Evolutionary conservation across 169 alveolate genomes (phyloP).

Genomic region (Eimeria maxima): DNA sequence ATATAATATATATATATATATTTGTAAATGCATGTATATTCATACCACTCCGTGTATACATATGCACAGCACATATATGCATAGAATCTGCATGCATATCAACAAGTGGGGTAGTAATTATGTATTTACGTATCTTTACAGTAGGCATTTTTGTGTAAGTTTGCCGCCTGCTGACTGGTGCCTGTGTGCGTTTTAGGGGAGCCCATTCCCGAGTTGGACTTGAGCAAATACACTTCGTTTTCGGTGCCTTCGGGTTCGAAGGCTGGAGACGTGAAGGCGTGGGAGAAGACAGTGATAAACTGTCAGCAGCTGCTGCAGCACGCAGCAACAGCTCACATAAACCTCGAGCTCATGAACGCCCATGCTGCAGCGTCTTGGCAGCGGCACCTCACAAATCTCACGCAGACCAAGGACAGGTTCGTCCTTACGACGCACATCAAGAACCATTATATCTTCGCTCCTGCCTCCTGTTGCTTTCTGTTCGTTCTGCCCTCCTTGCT

Average conservation of each 20-base stretch:
- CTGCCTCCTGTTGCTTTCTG: not conserved
- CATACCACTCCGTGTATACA: not conserved
- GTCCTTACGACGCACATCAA: not conserved
- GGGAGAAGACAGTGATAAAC: conserved; percentile 28
- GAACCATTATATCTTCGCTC: not conserved
- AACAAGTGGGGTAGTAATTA: too few species aligned
- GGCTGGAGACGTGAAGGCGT: conserved; percentile 30
- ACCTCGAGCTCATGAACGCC: conserved; percentile 51
- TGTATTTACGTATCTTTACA: too few species aligned
- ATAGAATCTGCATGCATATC: not conserved
- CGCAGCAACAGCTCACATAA: conserved; percentile 44
- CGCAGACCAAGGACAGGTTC: conserved; percentile 29
- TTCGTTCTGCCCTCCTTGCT: not conserved
- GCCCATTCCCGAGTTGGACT: conserved; percentile 50
- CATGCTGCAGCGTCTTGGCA: conserved; percentile 57
- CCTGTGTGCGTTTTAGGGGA: not conserved
- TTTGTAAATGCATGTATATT: not conserved
- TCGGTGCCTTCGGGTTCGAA: conserved; percentile 42
- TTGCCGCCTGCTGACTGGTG: not conserved
- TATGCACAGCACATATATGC: not conserved
- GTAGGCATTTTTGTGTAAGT: too few species aligned
- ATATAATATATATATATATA: too few species aligned
- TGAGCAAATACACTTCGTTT: not conserved
- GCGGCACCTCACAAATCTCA: conserved; percentile 5
- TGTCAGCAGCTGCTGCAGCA: conserved; percentile 64